Evolutionary conservation across 257 asterid genomes (phyloP).

Genomic region (Scutellaria galericulata): DNA sequence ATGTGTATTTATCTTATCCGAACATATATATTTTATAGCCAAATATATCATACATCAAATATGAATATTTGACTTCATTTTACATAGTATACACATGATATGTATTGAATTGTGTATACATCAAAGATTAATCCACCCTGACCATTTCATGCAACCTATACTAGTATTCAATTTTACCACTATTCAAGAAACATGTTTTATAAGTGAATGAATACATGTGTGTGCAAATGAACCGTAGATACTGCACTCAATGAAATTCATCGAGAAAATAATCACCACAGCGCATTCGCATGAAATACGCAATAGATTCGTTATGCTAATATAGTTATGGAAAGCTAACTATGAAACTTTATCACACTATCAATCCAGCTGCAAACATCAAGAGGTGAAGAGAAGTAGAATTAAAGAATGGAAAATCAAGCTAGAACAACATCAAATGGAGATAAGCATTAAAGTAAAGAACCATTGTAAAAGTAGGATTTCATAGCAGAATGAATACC

Average conservation of each 20-base stretch:
- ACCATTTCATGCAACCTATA: conserved; percentile 8
- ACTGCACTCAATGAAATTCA: not conserved
- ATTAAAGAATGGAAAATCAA: not conserved
- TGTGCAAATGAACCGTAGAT: no score
- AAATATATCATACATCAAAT: no score
- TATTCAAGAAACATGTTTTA: no score
- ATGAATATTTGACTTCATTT: no score
- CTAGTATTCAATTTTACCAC: not conserved
- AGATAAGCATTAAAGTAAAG: not conserved
- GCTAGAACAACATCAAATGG: not conserved
- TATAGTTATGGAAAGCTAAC: not conserved
- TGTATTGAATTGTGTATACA: no score
- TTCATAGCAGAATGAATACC: not conserved
- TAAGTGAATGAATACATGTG: no score
- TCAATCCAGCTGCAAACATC: no score
- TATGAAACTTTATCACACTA: no score
- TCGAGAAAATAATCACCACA: not conserved
- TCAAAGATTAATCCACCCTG: not conserved
- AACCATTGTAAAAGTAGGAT: not conserved
- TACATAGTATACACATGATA: no score
- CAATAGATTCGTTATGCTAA: not conserved
- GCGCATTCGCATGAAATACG: not conserved
- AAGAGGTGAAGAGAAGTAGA: not conserved
- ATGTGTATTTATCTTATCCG: no score
- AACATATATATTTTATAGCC: no score